Evolutionary conservation across 306 rosid species (phyloP), one percentile per base, ranked within the genome.

Genomic region (Sesbania bispinosa): DNA sequence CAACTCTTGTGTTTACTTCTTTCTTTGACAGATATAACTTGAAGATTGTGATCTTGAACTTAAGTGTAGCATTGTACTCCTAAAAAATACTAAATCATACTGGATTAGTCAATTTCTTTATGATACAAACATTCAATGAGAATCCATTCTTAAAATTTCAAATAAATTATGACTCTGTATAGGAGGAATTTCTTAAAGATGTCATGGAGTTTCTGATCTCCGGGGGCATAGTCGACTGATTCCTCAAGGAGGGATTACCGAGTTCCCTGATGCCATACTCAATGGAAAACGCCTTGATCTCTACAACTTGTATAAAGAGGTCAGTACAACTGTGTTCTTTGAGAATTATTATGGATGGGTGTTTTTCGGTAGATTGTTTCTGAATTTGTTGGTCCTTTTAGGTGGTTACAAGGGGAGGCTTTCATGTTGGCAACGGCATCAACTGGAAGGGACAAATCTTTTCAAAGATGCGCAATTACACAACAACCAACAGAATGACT

Each of bases 361-460:
- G 23, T 50, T 62, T 62, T 16, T 48, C 19, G 69, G 4, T 10
- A 62, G 27, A 51, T 27, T 59, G 63, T 69, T 76, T 14, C 45
- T 81, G 43, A 86, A 66, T 62, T 36, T 51, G 18, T 50, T 80
- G 54, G 64, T 63, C 33, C 51, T 55, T 45, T 54, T 75, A 93
- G 99, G 99, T 95, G 86, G 99, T 91, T 47, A 91, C 99, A 2
- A 84, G 99, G 80, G 99, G 99, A 65, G 99, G 99, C 75, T 95
- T 95, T 85, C 97, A 95, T 68, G 99, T 95, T 64, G 99, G 97
- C 74, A 95, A 95, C 69, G 99, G 97, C 76, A 95, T 95, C 89
- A 95, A 95, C 84, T 95, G 99, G 99, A 95, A 95, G 85, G 99
- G 99, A 62, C 99, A 95, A 82, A 95, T 95, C 71, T 95, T 95